Evolutionary conservation across 306 rosid genomes (phyloP), one percentile per base, ranked within the genome.

Genomic region (Herpetospermum pedunculosum): DNA sequence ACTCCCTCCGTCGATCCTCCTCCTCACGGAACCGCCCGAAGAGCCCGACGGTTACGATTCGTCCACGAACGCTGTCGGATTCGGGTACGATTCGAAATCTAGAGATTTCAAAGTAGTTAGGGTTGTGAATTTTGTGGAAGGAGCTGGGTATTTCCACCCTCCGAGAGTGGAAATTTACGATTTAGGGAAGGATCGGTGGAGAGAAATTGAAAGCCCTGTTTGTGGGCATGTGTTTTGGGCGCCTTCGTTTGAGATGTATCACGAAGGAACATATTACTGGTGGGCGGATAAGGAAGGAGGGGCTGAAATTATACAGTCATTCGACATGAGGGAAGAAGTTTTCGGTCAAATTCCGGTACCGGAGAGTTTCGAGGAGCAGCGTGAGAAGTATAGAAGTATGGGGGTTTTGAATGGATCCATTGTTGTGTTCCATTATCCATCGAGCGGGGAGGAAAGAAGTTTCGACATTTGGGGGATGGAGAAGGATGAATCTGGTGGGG

Each of bases 81-180:
- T 68, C 2, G 73, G 73, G 4, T 68, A 68, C n/a, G 48, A 64
- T 37, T 11, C 70, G 4, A 64, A n/a, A 64, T 37, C 70, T 9
- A 37, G 8, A 30, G 74, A 46, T 44, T 69, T 41, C 37, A 69
- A 69, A 21, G 74, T 69, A 0, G 74, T 43, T 16, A 43, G 72
- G 12, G 50, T 67, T 25, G 34, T 67, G 11, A 5, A 67, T 41
- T 68, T 68, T 44, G 73, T 65, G 72, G 72, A 65, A 41, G 53
- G 53, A 3, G n/a, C 52, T 0, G 72, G 72, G 0, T 41, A 19
- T 38, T 65, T 65, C 6, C 8, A 68, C 34, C 52, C 35, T 12
- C 32, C 53, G 4, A 68, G 12, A 44, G 73, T 41, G 8, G 73
- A 68, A 21, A 5, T 68, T 19, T 68, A 68, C 29, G 53, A 40